Percentiles rank a stretch among this genome's conserved stretches.
Conservation (phyloP, 371 early-diverging fungal genomes). For the Mucor saturninus region DNA sequence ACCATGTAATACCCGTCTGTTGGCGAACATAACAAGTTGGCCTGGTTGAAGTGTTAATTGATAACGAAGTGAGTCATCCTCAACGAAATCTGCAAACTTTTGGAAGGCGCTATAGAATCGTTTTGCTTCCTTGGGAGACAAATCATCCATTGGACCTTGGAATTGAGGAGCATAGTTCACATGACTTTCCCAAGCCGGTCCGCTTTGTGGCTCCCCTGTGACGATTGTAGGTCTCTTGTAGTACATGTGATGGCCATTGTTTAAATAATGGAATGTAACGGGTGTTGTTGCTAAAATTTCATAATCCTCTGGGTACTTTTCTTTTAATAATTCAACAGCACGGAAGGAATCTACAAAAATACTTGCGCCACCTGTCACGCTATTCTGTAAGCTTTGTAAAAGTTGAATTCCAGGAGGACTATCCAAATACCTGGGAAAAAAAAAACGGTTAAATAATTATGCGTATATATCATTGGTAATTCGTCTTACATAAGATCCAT, state of each 20-base stretch:
- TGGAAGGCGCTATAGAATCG: conserved; percentile 77
- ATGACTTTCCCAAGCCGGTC: conserved; percentile 53
- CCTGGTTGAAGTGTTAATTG: conserved; percentile 75
- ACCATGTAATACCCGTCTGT: conserved; percentile 86
- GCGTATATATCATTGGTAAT: conserved; percentile 7
- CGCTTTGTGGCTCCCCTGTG: conserved; percentile 42
- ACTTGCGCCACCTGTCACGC: conserved; percentile 78
- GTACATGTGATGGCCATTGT: conserved; percentile 76
- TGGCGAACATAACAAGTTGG: conserved; percentile 78
- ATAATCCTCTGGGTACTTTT: conserved; percentile 65
- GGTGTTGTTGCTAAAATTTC: conserved; percentile 62
- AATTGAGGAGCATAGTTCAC: conserved; percentile 92
- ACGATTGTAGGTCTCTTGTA: conserved; percentile 79
- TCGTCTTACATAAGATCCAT: conserved; percentile 87
- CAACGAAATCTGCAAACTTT: conserved; percentile 67
- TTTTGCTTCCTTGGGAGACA: conserved; percentile 47
- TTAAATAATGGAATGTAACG: conserved; percentile 84
- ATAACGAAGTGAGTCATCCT: conserved; percentile 62
- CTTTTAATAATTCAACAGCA: conserved; percentile 66
- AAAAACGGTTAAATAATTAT: conserved; percentile 1
- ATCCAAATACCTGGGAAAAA: conserved; percentile 57
- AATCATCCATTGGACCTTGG: conserved; percentile 77
- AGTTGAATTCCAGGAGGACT: conserved; percentile 88
- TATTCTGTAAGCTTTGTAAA: conserved; percentile 80
- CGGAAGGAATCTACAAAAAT: conserved; percentile 82